A percentile compares a stretch with the other conserved stretches of the same genome.
phyloP scores from a whole-genome alignment of 208 protist species.

The Trypanosoma mega region DNA sequence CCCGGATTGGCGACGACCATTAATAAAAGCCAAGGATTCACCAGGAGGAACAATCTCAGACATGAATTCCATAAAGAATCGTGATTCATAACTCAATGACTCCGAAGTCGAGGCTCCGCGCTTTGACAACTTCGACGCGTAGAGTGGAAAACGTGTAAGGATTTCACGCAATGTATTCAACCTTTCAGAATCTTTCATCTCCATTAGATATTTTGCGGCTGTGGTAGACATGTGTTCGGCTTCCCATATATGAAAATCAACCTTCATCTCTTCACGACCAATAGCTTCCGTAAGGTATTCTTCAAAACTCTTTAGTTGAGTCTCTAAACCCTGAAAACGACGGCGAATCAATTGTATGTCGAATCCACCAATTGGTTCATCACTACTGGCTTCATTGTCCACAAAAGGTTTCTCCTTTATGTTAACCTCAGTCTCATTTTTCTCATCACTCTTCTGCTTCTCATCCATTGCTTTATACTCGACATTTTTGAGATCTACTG shows the following conservation, averaged over 20 bases:
- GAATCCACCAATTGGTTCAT: slow-evolving; percentile 39
- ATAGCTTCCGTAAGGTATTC: slow-evolving; percentile 30
- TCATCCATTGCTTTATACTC: slow-evolving; percentile 97
- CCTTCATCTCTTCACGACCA: slow-evolving; percentile 40
- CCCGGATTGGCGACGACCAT: too few species aligned
- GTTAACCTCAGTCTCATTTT: neutral
- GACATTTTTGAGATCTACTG: slow-evolving; percentile 95
- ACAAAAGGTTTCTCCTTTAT: neutral
- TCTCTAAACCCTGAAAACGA: slow-evolving; percentile 35
- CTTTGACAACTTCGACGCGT: slow-evolving; percentile 56
- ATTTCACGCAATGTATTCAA: slow-evolving; percentile 73
- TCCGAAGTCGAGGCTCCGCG: slow-evolving; percentile 20
- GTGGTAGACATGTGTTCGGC: slow-evolving; percentile 57
- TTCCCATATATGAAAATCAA: slow-evolving; percentile 74
- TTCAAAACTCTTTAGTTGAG: slow-evolving; percentile 40
- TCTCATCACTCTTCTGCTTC: slow-evolving; percentile 23
- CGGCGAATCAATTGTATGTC: slow-evolving; percentile 29
- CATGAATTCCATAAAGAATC: slow-evolving; percentile 17
- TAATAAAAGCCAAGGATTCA: slow-evolving; percentile 35
- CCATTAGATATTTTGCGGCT: slow-evolving; percentile 49
- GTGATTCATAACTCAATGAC: slow-evolving; percentile 21
- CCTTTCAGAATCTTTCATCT: slow-evolving; percentile 39
- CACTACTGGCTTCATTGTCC: neutral
- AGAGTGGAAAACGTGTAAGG: slow-evolving; percentile 84
- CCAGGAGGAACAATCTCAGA: slow-evolving; percentile 22